A percentile compares a stretch with the other conserved stretches of the same genome.
These are phyloP conservation scores for Mercurialis annua DNA, from an alignment of 345 rosid species.

Conservation along the genomic window DNA sequence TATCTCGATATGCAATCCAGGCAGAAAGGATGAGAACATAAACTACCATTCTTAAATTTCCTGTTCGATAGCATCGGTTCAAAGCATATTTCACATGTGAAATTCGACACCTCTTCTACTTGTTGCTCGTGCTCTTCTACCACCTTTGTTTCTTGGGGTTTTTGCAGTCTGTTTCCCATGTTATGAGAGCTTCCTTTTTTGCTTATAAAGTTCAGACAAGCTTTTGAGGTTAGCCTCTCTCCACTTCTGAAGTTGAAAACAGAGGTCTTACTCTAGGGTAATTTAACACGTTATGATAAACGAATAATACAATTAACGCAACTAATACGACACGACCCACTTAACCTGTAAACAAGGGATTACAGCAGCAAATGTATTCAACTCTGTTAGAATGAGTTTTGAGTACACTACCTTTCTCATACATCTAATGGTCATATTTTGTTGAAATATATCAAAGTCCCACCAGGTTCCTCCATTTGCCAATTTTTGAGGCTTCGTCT, in stretches of 20 bases:
- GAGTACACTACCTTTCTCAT: conserved; percentile 1
- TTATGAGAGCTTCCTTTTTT: neutral
- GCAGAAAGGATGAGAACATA: conserved; percentile 28
- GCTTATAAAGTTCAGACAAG: neutral
- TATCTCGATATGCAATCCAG: conserved; percentile 29
- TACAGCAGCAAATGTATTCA: neutral
- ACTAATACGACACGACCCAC: too few relatives aligned
- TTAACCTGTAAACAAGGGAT: neutral
- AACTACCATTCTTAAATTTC: conserved; percentile 27
- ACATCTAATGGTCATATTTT: neutral
- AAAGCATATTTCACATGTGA: conserved; percentile 29
- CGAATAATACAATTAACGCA: too few relatives aligned
- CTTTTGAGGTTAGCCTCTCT: neutral
- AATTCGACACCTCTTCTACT: conserved; percentile 10
- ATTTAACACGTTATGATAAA: neutral
- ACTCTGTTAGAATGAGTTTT: neutral
- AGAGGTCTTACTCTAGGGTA: neutral
- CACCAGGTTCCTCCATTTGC: too few relatives aligned
- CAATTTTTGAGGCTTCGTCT: conserved; percentile 1
- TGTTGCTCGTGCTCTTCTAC: conserved; percentile 5
- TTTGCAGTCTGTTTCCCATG: conserved; percentile 28
- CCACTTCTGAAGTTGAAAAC: neutral
- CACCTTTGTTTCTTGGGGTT: neutral
- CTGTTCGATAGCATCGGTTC: conserved; percentile 15
- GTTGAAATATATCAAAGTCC: neutral